Percentiles rank a stretch among this genome's conserved stretches.
Evolutionary conservation across 2,329 filamentous ascomycete species (phyloP).

Genomic region (Fusarium decemcellulare): DNA sequence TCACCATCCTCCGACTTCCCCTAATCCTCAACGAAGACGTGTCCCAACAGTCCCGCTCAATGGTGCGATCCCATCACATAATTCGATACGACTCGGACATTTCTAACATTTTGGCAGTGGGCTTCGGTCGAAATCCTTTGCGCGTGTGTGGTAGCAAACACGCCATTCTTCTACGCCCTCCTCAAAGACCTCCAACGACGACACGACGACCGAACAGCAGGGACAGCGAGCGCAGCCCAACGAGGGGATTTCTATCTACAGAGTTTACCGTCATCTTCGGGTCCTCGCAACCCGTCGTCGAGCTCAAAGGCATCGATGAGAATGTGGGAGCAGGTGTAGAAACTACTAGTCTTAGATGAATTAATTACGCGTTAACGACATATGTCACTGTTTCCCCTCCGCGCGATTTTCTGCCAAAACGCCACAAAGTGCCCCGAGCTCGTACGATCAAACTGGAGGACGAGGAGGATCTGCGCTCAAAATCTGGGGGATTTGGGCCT

Average conservation of each 20-base stretch:
- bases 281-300: slow-evolving; percentile 1
- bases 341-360: not conserved
- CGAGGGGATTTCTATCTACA: slow-evolving; percentile 29
- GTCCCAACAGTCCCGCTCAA: slow-evolving; percentile 48
- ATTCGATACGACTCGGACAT: too few species aligned
- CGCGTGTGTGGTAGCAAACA: slow-evolving; percentile 50
- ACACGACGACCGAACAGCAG: slow-evolving; percentile 41
- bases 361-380: slow-evolving; percentile 5
- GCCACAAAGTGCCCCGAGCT: slow-evolving; percentile 1
- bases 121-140: slow-evolving; percentile 51
- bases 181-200: slow-evolving; percentile 46
- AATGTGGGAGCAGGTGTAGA: not conserved
- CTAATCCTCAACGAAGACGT: slow-evolving; percentile 48
- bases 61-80: slow-evolving; percentile 29
- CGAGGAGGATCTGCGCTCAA: not conserved
- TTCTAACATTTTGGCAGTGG: slow-evolving; percentile 39
- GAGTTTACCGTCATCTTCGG: slow-evolving; percentile 30
- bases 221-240: slow-evolving; percentile 25
- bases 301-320: slow-evolving; percentile 1
- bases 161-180: slow-evolving; percentile 48
- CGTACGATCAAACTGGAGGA: not conserved
- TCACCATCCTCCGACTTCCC: slow-evolving; percentile 49
- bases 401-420: not conserved
- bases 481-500: not conserved
- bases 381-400: not conserved